A percentile compares a stretch with the other conserved stretches of the same genome.
Evolutionary conservation across 129 eudicot species (phyloP).

Genomic region (sunflower (Helianthus annuus)): DNA sequence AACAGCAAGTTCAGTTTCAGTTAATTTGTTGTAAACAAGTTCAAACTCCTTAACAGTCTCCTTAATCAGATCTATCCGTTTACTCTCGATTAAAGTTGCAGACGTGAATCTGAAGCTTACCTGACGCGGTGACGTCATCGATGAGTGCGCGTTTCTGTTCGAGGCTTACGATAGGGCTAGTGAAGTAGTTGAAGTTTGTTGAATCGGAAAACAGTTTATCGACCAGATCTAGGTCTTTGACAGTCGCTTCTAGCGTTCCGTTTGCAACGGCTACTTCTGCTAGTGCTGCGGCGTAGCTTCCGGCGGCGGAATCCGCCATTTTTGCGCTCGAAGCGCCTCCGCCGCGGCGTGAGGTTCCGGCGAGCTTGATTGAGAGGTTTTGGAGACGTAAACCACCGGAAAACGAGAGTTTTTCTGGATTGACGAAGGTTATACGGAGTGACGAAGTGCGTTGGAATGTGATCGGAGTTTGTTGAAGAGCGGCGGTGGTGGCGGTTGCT

Average conservation of each 20-base stretch:
- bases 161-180: constrained; percentile 48
- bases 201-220: constrained; percentile 51
- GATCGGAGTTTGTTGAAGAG: constrained; percentile 54
- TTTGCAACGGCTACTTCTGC: constrained; percentile 63
- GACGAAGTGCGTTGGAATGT: constrained; percentile 40
- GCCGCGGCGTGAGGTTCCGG: constrained; percentile 31
- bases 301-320: constrained; percentile 59
- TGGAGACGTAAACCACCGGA: constrained; percentile 48
- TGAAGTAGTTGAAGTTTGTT: constrained; percentile 37
- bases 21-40: constrained; percentile 44
- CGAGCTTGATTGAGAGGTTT: constrained; percentile 43
- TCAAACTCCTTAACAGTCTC: constrained; percentile 79
- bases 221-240: constrained; percentile 52
- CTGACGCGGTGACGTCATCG: constrained; percentile 46
- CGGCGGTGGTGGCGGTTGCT: constrained; percentile 57
- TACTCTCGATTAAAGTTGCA: constrained; percentile 64
- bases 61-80: constrained; percentile 51
- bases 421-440: constrained; percentile 24
- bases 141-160: constrained; percentile 47
- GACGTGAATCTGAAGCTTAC: constrained; percentile 54
- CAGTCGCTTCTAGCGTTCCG: constrained; percentile 57
- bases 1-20: constrained; percentile 65
- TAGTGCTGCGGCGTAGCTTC: constrained; percentile 78
- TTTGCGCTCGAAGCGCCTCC: constrained; percentile 47
- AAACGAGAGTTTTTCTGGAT: constrained; percentile 36